Evolutionary conservation across 768 basidiomycete genomes (phyloP).

Genomic region (Suillus luteus): DNA sequence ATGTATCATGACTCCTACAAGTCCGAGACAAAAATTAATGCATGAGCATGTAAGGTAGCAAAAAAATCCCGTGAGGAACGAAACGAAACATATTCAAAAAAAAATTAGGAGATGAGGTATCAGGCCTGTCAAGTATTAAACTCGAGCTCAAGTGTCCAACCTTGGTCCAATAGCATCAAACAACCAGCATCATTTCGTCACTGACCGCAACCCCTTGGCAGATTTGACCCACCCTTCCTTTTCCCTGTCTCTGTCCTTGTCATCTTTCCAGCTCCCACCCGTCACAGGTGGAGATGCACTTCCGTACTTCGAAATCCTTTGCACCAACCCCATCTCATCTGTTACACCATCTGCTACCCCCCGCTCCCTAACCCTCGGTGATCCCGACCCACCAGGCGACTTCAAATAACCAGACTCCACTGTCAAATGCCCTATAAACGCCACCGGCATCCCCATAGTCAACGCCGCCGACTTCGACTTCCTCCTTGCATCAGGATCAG

Average conservation of each 20-base stretch:
- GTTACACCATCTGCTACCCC: constrained; percentile 23
- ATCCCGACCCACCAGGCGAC: constrained; percentile 11
- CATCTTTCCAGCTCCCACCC: not conserved
- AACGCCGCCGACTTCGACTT: constrained; percentile 18
- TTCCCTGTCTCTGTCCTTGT: not conserved
- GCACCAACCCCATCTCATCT: constrained; percentile 45
- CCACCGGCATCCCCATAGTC: constrained; percentile 13
- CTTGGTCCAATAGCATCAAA: not conserved
- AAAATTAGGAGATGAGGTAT: not conserved
- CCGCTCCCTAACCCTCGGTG: constrained; percentile 9
- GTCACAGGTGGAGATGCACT: not conserved
- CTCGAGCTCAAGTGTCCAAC: not conserved
- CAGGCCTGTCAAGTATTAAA: not conserved
- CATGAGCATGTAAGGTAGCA: constrained; percentile 4
- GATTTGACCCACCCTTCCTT: constrained; percentile 10
- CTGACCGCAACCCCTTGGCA: constrained; percentile 1
- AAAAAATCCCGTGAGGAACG: constrained; percentile 2
- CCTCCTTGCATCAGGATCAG: constrained; percentile 12
- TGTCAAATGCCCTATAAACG: not conserved
- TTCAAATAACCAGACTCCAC: constrained; percentile 11
- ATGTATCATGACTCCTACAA: not conserved
- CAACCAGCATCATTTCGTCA: constrained; percentile 4
- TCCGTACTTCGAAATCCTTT: constrained; percentile 22
- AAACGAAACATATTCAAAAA: constrained; percentile 1
- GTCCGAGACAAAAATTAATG: not conserved